Conservation (phyloP, 2,329 filamentous ascomycete genomes). For the Teratosphaeria viscida region DNA sequence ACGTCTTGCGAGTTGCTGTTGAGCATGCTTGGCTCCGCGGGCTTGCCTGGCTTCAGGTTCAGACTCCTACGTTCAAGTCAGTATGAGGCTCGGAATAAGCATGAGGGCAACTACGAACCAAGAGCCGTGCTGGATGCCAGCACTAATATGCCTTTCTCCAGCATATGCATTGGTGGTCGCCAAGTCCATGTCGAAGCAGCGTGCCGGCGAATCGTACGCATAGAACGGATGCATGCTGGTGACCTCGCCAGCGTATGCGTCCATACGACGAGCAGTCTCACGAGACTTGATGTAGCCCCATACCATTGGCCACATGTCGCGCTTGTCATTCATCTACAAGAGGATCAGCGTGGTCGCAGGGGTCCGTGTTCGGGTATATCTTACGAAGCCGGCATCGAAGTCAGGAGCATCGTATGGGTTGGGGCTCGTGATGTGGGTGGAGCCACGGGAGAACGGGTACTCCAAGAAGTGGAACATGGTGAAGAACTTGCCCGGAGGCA, state of each 20-base stretch:
- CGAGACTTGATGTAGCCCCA: slow-evolving; percentile 70
- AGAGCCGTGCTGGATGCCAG: slow-evolving; percentile 57
- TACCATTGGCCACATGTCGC: slow-evolving; percentile 55
- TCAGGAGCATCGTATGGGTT: slow-evolving; percentile 65
- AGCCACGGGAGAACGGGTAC: slow-evolving; percentile 60
- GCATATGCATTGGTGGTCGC: slow-evolving; percentile 66
- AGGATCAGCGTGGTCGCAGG: slow-evolving; percentile 38
- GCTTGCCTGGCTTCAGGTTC: slow-evolving; percentile 46
- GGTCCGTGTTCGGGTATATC: slow-evolving; percentile 21
- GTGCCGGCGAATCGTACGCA: slow-evolving; percentile 56
- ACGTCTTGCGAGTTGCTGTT: slow-evolving; percentile 54
- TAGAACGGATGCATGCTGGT: slow-evolving; percentile 59
- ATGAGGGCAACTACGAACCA: slow-evolving; percentile 7
- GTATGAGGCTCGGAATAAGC: neutral
- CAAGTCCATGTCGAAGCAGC: slow-evolving; percentile 63
- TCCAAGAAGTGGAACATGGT: slow-evolving; percentile 76
- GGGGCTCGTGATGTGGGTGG: slow-evolving; percentile 57
- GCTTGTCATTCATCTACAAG: neutral
- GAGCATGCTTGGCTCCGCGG: slow-evolving; percentile 41
- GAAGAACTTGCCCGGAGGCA: slow-evolving; percentile 70
- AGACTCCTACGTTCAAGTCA: slow-evolving; percentile 43
- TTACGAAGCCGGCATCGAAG: slow-evolving; percentile 67
- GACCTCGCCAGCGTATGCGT: slow-evolving; percentile 67
- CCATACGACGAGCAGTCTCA: slow-evolving; percentile 69
- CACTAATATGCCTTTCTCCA: slow-evolving; percentile 58